A percentile compares a stretch with the other conserved stretches of the same genome.
These are phyloP conservation scores for Fomitopsis serialis DNA, from an alignment of 768 basidiomycete species.

Conservation along the genomic window DNA sequence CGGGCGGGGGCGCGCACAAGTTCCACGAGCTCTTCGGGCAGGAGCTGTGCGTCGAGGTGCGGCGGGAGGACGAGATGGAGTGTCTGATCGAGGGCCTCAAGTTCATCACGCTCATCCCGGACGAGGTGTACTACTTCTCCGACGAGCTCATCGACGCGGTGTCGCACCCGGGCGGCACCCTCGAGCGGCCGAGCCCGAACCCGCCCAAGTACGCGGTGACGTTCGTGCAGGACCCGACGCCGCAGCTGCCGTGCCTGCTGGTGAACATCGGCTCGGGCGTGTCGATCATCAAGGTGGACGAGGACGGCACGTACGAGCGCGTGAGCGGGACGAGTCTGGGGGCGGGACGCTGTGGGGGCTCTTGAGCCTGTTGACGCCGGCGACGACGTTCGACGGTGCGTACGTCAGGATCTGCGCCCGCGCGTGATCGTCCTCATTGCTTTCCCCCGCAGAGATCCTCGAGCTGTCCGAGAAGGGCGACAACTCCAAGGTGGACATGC, in stretches of 20 bases:
- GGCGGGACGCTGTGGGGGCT: conserved; percentile 98
- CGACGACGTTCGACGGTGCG: conserved; percentile 92
- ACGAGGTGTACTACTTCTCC: conserved; percentile 98
- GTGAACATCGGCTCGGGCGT: conserved; percentile 99
- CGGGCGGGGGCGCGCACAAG: conserved; percentile 94
- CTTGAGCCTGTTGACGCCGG: conserved; percentile 90
- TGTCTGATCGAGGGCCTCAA: conserved; percentile 94
- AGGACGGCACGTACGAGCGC: conserved; percentile 92
- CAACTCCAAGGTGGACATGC: conserved; percentile 94
- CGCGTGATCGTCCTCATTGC: conserved; percentile 3
- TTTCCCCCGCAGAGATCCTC: conserved; percentile 83
- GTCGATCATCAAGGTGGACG: conserved; percentile 95
- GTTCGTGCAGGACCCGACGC: conserved; percentile 77
- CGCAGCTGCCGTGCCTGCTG: conserved; percentile 91
- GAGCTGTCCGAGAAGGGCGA: conserved; percentile 90
- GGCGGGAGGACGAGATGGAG: conserved; percentile 97
- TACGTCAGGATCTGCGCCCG: not conserved
- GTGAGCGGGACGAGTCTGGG: conserved; percentile 96
- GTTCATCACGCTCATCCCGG: conserved; percentile 93
- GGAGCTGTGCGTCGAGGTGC: conserved; percentile 78
- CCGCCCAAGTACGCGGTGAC: conserved; percentile 86
- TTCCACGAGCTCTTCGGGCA: conserved; percentile 81
- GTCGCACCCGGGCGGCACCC: conserved; percentile 29
- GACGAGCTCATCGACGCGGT: conserved; percentile 86
- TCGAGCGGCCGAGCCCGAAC: conserved; percentile 86